Percentiles rank a stretch among this genome's conserved stretches.
Evolutionary conservation across 2,329 filamentous ascomycete genomes (phyloP).

Genomic region (Samsoniella hepiali): DNA sequence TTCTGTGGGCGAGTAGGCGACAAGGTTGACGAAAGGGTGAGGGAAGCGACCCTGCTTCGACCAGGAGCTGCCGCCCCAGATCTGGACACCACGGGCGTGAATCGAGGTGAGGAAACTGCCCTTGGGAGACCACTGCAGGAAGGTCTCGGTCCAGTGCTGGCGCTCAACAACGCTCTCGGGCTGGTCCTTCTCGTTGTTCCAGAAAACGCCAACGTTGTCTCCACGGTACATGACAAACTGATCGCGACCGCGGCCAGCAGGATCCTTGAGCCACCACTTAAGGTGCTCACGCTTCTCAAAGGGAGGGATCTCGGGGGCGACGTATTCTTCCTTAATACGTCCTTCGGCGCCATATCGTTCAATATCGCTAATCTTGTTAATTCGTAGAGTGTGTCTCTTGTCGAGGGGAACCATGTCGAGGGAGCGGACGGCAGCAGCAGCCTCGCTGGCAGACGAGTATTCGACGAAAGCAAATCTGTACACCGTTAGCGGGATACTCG

Average conservation of each 20-base stretch:
- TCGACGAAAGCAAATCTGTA: conserved; percentile 92
- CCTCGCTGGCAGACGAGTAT: conserved; percentile 87
- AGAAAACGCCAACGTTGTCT: conserved; percentile 91
- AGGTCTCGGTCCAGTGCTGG: conserved; percentile 95
- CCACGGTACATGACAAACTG: conserved; percentile 94
- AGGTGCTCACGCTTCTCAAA: conserved; percentile 96
- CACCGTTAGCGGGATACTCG: conserved; percentile 4
- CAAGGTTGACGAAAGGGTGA: conserved; percentile 90
- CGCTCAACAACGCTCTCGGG: conserved; percentile 89
- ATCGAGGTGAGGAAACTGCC: conserved; percentile 94
- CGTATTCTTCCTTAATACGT: conserved; percentile 87
- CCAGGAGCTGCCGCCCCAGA: conserved; percentile 93
- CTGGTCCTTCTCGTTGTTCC: conserved; percentile 93
- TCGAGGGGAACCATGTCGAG: conserved; percentile 86
- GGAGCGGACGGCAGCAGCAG: conserved; percentile 81
- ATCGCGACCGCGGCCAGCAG: conserved; percentile 75
- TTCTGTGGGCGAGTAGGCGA: conserved; percentile 92
- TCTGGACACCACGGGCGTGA: conserved; percentile 92
- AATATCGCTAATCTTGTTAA: conserved; percentile 98
- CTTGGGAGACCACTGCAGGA: conserved; percentile 95
- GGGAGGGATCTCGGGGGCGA: conserved; percentile 72
- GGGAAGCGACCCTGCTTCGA: conserved; percentile 87
- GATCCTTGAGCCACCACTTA: conserved; percentile 87
- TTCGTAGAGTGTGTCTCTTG: conserved; percentile 91
- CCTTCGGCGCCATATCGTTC: conserved; percentile 95